These are phyloP conservation scores for Crithidia fasciculata DNA, from an alignment of 208 protist genomes.

Conservation along the genomic window DNA sequence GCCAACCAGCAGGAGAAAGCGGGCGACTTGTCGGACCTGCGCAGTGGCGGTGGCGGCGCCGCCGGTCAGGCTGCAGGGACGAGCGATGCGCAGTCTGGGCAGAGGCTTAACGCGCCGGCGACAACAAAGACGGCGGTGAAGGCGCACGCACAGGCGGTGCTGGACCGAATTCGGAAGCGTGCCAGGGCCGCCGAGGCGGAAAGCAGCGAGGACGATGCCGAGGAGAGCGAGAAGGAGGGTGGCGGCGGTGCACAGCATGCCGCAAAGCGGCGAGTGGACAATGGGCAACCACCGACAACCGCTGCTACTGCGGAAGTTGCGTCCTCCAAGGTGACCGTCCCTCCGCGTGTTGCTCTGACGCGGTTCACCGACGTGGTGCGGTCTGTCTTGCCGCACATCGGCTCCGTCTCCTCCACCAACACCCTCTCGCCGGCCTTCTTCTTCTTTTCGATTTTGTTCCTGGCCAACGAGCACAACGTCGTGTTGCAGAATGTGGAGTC, in stretches of 20 bases:
- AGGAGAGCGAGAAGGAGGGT: not conserved
- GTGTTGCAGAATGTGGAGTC: constrained; percentile 67
- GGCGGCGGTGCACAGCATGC: not conserved
- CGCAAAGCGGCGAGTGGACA: not conserved
- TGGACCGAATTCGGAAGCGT: constrained; percentile 27
- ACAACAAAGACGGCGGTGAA: constrained; percentile 29
- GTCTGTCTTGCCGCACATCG: constrained; percentile 65
- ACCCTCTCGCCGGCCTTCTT: constrained; percentile 91
- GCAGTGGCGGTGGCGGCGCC: not conserved
- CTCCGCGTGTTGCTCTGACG: constrained; percentile 4
- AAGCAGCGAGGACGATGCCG: not conserved
- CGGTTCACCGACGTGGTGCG: constrained; percentile 78
- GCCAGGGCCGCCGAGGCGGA: constrained; percentile 10
- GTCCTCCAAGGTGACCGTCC: not conserved
- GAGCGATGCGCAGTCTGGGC: not conserved
- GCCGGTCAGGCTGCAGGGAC: not conserved
- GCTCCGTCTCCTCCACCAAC: constrained; percentile 71
- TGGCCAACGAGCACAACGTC: constrained; percentile 90
- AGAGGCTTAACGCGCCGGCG: not conserved
- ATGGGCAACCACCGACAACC: not conserved
- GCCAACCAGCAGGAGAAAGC: constrained; percentile 28
- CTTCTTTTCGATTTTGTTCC: constrained; percentile 92
- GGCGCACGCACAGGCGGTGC: constrained; percentile 32
- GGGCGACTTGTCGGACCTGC: constrained; percentile 15
- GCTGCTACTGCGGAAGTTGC: not conserved